Evolutionary conservation across 1,284 basidiomycete species (phyloP), one percentile per base, ranked within the genome.

Genomic region (Ustilago bromivora): DNA sequence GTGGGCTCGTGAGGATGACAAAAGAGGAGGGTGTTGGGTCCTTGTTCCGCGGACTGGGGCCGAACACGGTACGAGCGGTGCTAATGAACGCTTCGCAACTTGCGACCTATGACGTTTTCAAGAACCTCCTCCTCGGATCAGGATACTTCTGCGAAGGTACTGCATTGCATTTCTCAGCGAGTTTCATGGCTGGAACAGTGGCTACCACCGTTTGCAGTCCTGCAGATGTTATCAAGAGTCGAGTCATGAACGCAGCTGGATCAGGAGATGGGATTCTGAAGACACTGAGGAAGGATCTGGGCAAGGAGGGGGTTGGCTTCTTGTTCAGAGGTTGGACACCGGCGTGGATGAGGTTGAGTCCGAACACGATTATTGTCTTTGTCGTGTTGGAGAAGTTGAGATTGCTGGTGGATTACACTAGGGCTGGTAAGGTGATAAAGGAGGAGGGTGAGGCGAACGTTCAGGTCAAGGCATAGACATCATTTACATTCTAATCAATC

Each of bases 281-380:
- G 63, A 72, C 67, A 53, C 54, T 84, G 28, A 57, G 73, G 28
- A 67, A 61, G 12, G 71, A 82, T 23, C 70, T 87, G 31, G 66
- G 81, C 11, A 79, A 78, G 32, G 86, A 87, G 69, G 88, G 89
- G 1, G 86, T 88, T 12, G 80, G 84, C 15, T 89, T 89, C 86
- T 76, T 89, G 47, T 89, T 89, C 85, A 86, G 88, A 61, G 89
- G 89, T n/a, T 89, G 89, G 89, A 87, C 88, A 10, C 89, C 89
- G 5, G 88, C 88, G 0, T 89, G 88, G 88, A 88, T 85, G 61
- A 64, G 84, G 9, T 63, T 85, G 34, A 71, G 76, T n/a, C 84
- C 84, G 3, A 82, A 85, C 47, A 85, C 84, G 35, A 82, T 85
- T 61, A 81, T 85, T 52, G 76, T 84, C 34, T 83, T 85, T 49